A percentile compares a stretch with the other conserved stretches of the same genome.
Conservation (phyloP, 1,284 basidiomycete species). For the Omphalotus olearius region DNA sequence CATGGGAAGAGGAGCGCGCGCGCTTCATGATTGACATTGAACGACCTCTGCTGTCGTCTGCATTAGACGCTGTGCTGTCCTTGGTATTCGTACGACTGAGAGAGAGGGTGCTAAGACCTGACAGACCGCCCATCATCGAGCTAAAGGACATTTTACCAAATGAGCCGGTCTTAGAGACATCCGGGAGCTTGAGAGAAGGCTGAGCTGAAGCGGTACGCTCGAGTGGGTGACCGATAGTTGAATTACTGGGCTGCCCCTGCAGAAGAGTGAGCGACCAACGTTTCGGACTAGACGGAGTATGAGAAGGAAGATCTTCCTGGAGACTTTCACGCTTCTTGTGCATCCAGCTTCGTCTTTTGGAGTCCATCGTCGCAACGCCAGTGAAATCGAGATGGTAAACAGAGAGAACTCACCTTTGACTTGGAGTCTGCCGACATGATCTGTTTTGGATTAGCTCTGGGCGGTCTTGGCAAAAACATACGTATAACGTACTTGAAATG, state of each 20-base stretch:
- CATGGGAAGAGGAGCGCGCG: slow-evolving; percentile 51
- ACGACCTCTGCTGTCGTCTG: slow-evolving; percentile 51
- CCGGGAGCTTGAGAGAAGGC: slow-evolving; percentile 26
- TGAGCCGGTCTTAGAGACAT: slow-evolving; percentile 34
- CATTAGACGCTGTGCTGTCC: slow-evolving; percentile 32
- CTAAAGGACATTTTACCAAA: slow-evolving; percentile 63
- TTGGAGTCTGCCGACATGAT: too few species aligned
- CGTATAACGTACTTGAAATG: too few species aligned
- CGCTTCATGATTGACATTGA: slow-evolving; percentile 37
- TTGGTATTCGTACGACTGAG: slow-evolving; percentile 49
- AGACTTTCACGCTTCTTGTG: too few species aligned
- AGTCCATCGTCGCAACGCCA: too few species aligned
- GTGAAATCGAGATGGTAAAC: too few species aligned
- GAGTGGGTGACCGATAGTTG: slow-evolving; percentile 29
- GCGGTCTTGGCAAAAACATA: too few species aligned
- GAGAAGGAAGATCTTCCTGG: slow-evolving; percentile 16
- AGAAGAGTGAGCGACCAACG: slow-evolving; percentile 21
- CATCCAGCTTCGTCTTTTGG: too few species aligned
- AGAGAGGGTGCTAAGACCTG: slow-evolving; percentile 35
- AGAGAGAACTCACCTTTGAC: too few species aligned
- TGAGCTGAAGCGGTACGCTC: slow-evolving; percentile 47
- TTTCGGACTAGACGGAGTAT: slow-evolving; percentile 27
- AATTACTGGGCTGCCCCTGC: neutral
- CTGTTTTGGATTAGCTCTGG: too few species aligned
- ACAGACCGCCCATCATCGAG: slow-evolving; percentile 65